Percentiles rank a stretch among this genome's conserved stretches.
Evolutionary conservation across 1,139 yeast species (phyloP).

Genomic region (Diutina siamensis): DNA sequence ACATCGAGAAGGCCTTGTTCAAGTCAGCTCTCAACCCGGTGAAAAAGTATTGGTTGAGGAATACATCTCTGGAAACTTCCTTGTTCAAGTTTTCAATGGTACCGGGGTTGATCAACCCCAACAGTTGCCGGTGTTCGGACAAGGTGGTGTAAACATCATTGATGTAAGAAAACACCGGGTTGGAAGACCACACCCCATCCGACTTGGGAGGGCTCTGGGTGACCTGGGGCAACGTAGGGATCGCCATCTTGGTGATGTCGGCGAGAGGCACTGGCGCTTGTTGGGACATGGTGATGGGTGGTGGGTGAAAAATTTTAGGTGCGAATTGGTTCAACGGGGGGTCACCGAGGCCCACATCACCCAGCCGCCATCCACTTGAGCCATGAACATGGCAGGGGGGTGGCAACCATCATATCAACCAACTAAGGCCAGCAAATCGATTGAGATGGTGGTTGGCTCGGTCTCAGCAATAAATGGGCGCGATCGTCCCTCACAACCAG

Average conservation of each 20-base stretch:
- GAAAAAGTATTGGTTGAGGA: constrained; percentile 80
- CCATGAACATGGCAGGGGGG: too few species aligned
- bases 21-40: constrained; percentile 96
- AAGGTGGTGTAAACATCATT: constrained; percentile 68
- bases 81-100: constrained; percentile 87
- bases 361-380: too few species aligned
- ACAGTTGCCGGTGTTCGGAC: constrained; percentile 66
- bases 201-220: constrained; percentile 39
- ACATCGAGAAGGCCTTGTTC: constrained; percentile 81
- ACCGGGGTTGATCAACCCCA: constrained; percentile 86
- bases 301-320: constrained; percentile 5
- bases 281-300: constrained; percentile 5
- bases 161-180: constrained; percentile 74
- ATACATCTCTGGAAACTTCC: constrained; percentile 90
- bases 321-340: too few species aligned
- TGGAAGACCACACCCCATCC: constrained; percentile 66
- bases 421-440: too few species aligned
- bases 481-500: too few species aligned
- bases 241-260: constrained; percentile 40
- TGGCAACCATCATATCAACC: too few species aligned
- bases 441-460: too few species aligned
- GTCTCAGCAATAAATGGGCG: too few species aligned
- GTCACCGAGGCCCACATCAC: too few species aligned
- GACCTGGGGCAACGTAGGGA: constrained; percentile 49
- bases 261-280: constrained; percentile 24